These are phyloP conservation scores for Immersiella caudata DNA, from an alignment of 495 filamentous ascomycete genomes.

Conservation along the genomic window DNA sequence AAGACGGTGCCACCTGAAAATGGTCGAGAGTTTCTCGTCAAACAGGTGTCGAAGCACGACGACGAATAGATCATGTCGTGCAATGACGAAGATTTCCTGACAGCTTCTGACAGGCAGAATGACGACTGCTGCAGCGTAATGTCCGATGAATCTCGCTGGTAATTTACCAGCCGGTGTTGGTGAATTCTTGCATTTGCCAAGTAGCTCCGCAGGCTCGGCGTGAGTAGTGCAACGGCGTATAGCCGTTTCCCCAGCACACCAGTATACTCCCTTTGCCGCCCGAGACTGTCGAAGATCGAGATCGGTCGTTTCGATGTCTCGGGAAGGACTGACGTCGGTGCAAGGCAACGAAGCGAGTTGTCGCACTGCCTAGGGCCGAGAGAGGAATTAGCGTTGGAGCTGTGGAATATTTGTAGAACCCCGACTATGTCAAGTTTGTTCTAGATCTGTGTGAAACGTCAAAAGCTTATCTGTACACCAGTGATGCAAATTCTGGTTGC, in stretches of 20 bases:
- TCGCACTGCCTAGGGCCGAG: background rate
- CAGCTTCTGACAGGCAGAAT: background rate
- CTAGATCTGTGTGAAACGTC: background rate
- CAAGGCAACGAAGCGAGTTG: background rate
- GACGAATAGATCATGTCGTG: background rate
- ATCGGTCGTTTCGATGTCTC: background rate
- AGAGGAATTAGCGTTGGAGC: background rate
- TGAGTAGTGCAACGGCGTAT: background rate
- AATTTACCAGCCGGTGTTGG: constrained; percentile 6
- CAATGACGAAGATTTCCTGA: background rate
- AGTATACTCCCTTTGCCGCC: no score
- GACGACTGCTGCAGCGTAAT: background rate
- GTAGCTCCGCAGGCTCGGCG: background rate
- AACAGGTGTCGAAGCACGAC: background rate
- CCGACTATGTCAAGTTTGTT: background rate
- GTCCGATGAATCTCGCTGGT: background rate
- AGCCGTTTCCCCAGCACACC: background rate
- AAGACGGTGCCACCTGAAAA: background rate
- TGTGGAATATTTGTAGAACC: background rate
- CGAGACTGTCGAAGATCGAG: background rate
- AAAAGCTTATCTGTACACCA: background rate
- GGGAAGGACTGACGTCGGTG: background rate
- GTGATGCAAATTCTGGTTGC: background rate
- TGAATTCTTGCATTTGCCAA: background rate
- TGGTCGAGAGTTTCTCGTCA: background rate